Conservation (phyloP, 495 filamentous ascomycete species). For the Cercophora newfieldiana region DNA sequence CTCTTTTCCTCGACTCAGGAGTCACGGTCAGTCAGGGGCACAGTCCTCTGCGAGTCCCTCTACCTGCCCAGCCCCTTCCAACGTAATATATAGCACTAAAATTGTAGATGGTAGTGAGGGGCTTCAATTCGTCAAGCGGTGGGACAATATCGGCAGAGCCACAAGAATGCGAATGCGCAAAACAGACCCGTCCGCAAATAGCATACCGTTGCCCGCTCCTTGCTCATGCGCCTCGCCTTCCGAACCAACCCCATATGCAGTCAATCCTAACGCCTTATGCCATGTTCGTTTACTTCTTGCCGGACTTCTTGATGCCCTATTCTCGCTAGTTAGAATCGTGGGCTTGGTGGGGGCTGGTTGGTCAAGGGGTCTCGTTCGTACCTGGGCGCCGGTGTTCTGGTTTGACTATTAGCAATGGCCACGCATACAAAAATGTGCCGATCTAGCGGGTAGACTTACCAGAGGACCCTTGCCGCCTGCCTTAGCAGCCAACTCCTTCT, state of each 20-base stretch:
- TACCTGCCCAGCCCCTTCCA: too few relatives aligned
- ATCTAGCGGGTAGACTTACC: slow-evolving; percentile 20
- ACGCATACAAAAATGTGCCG: slow-evolving; percentile 13
- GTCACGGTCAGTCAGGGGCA: too few relatives aligned
- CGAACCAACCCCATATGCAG: slow-evolving; percentile 7
- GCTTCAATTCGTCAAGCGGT: slow-evolving; percentile 1
- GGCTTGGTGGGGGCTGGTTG: neutral
- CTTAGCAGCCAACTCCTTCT: slow-evolving; percentile 70
- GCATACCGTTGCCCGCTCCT: slow-evolving; percentile 18
- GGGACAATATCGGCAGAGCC: neutral
- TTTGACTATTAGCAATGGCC: slow-evolving; percentile 28
- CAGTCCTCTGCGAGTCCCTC: too few relatives aligned
- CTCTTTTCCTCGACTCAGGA: too few relatives aligned
- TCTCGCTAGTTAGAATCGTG: neutral
- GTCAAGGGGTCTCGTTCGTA: slow-evolving; percentile 10
- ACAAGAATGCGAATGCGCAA: slow-evolving; percentile 3
- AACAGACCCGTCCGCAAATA: neutral
- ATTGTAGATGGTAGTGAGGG: neutral
- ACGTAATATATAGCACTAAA: too few relatives aligned
- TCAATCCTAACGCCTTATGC: slow-evolving; percentile 15
- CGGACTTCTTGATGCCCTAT: slow-evolving; percentile 82
- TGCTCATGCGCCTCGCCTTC: slow-evolving; percentile 8
- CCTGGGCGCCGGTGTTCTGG: slow-evolving; percentile 67
- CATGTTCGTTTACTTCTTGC: slow-evolving; percentile 67
- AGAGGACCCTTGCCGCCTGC: slow-evolving; percentile 57